Base-by-base conservation (phyloP, 192 early-diverging fungal species). In the Gonapodya prolifera region DNA sequence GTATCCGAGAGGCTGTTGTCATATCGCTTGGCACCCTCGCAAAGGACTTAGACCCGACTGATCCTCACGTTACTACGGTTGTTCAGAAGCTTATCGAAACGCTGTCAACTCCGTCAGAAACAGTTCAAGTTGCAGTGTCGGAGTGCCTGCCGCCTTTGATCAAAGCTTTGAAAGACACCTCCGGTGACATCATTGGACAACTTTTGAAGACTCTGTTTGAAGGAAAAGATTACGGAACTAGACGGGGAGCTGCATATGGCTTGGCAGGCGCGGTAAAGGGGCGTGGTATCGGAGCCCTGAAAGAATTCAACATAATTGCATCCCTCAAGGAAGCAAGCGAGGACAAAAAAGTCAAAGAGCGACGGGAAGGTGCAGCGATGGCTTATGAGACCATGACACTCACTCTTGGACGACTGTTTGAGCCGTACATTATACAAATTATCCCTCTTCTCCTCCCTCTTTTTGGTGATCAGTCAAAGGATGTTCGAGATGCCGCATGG, bases 381-480 rank as follows among this genome's bases (percentile, higher is more conserved):
- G 95, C 95, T 0, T 94, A 93, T 70, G 98, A 98, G 84, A 93
- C 95, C 16, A 83, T 98, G 34, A 91, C 94, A 0, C 85, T 83
- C 35, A 88, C 90, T 16, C 82, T 99, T 75, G 96, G 95, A 2
- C 91, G 95, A 36, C 84, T 98, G 77, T 77, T 78, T 33, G 97
- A 99, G 80, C 97, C 97, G 1, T 97, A 98, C 79, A 89, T 97
- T 69, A 94, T 97, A 76, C 94, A 98, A 81, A 92, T 98, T 75
- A 82, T 97, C 33, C 98, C 98, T 16, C 79, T 91, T 34, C 85
- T 99, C 73, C 87, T 99, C 8, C 85, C 88, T 0, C 92, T 94
- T 79, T 98, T 93, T 82, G 91, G 94, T 79, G 98, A 99, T 79
- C 78, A 84, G 69, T 92, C 89, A 69, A 78, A 84, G 17, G 92